phyloP scores from a whole-genome alignment of 2,329 filamentous ascomycete species.

The Akanthomyces lecanii region DNA sequence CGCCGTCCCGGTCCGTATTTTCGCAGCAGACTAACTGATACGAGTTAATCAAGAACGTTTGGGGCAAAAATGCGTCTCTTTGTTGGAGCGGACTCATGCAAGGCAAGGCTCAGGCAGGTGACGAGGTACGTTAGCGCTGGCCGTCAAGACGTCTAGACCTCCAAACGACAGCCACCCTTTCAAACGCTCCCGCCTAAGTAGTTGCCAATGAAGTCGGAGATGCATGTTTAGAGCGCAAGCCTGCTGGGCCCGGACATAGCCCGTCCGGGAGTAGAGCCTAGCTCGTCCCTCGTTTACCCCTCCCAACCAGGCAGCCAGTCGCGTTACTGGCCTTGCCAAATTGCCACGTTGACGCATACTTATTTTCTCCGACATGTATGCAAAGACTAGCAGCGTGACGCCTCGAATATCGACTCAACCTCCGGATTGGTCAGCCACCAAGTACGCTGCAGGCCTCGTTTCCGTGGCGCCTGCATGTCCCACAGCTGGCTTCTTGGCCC shows the following conservation, averaged over 20 bases:
- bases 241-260: not conserved
- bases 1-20: not conserved
- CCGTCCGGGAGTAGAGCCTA: not conserved
- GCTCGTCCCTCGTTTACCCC: not conserved
- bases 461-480: constrained; percentile 3
- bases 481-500: not conserved
- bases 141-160: not conserved
- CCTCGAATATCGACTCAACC: not conserved
- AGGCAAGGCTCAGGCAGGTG: not conserved
- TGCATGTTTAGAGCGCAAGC: not conserved
- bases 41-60: not conserved
- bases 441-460: constrained; percentile 5
- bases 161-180: not conserved
- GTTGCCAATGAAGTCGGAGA: not conserved
- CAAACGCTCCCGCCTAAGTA: not conserved
- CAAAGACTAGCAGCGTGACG: not conserved
- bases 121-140: too few relatives aligned
- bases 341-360: not conserved
- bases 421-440: constrained; percentile 1
- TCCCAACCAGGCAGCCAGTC: not conserved
- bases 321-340: constrained; percentile 2
- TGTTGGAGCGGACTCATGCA: not conserved
- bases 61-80: not conserved
- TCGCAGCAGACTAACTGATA: not conserved
- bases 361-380: not conserved